Evolutionary conservation across 805 yeast species (phyloP).

Genomic region (Lipomyces chichibuensis): DNA sequence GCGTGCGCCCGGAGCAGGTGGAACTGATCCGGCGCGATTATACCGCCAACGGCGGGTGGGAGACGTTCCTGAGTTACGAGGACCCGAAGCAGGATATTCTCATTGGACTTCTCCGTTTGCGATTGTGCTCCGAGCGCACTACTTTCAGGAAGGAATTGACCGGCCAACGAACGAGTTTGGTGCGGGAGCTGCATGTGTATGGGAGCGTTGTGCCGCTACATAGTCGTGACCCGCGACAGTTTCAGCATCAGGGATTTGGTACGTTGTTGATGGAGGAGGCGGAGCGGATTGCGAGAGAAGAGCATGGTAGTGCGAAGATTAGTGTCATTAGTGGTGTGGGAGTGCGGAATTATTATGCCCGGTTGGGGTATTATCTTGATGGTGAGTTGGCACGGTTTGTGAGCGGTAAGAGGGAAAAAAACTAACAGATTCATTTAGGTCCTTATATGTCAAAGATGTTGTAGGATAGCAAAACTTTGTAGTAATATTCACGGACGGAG

Average conservation of each 20-base stretch:
- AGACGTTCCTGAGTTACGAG: constrained; percentile 92
- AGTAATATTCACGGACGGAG: constrained; percentile 2
- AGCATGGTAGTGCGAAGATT: constrained; percentile 88
- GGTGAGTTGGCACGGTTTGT: constrained; percentile 50
- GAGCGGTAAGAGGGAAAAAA: neutral
- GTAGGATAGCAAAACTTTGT: constrained; percentile 13
- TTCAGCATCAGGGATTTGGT: constrained; percentile 99
- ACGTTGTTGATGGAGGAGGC: constrained; percentile 98
- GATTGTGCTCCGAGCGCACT: constrained; percentile 85
- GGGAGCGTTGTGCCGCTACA: constrained; percentile 97
- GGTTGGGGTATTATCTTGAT: constrained; percentile 86
- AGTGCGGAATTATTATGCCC: constrained; percentile 91
- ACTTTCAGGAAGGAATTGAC: constrained; percentile 90
- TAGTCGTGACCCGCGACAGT: constrained; percentile 94
- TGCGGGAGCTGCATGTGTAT: constrained; percentile 95
- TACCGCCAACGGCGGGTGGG: constrained; percentile 98
- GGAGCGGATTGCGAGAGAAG: constrained; percentile 90
- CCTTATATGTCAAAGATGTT: constrained; percentile 89
- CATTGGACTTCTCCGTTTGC: constrained; percentile 83
- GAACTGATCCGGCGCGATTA: constrained; percentile 94
- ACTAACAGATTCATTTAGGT: neutral
- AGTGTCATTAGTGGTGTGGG: constrained; percentile 98
- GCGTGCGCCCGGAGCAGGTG: constrained; percentile 95
- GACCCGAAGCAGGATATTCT: constrained; percentile 96
- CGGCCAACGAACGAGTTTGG: constrained; percentile 83